Conservation (phyloP, 1,139 yeast species). For the Tardiomyces blankii region DNA sequence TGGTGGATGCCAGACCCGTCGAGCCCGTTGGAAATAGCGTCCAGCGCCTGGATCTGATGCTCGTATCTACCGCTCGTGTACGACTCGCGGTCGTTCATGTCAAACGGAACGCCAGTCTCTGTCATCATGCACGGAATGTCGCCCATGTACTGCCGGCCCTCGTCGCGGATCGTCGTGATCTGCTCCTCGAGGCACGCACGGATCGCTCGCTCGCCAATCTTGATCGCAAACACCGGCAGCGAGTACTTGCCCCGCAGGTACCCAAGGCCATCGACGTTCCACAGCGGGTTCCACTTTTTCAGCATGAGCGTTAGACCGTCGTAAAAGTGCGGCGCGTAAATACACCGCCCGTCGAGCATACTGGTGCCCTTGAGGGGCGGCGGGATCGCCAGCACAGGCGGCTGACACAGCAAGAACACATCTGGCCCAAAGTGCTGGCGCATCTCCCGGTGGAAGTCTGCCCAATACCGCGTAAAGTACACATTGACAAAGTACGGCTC, state of each 20-base stretch:
- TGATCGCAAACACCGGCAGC: slow-evolving; percentile 65
- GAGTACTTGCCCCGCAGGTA: slow-evolving; percentile 61
- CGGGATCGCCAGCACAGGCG: slow-evolving; percentile 75
- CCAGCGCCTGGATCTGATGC: slow-evolving; percentile 72
- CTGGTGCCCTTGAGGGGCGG: slow-evolving; percentile 50
- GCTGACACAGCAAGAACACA: slow-evolving; percentile 57
- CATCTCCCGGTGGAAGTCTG: slow-evolving; percentile 40
- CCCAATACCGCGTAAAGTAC: slow-evolving; percentile 50
- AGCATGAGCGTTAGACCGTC: slow-evolving; percentile 79
- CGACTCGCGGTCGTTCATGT: slow-evolving; percentile 65
- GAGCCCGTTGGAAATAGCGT: slow-evolving; percentile 67
- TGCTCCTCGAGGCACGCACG: slow-evolving; percentile 62
- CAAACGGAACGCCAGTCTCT: slow-evolving; percentile 97
- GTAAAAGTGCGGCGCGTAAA: slow-evolving; percentile 76
- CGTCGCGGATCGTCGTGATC: slow-evolving; percentile 49
- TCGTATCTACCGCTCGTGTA: slow-evolving; percentile 51
- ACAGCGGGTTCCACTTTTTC: slow-evolving; percentile 35
- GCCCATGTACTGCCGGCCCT: slow-evolving; percentile 34
- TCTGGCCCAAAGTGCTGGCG: slow-evolving; percentile 36
- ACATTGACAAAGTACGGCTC: slow-evolving; percentile 51
- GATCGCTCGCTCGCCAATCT: slow-evolving; percentile 66
- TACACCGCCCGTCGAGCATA: slow-evolving; percentile 50
- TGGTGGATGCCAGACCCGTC: slow-evolving; percentile 64
- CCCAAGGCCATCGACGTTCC: slow-evolving; percentile 77
- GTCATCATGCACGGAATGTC: slow-evolving; percentile 50